Evolutionary conservation across 305 asterid species (phyloP).

Genomic region (Withania somnifera): DNA sequence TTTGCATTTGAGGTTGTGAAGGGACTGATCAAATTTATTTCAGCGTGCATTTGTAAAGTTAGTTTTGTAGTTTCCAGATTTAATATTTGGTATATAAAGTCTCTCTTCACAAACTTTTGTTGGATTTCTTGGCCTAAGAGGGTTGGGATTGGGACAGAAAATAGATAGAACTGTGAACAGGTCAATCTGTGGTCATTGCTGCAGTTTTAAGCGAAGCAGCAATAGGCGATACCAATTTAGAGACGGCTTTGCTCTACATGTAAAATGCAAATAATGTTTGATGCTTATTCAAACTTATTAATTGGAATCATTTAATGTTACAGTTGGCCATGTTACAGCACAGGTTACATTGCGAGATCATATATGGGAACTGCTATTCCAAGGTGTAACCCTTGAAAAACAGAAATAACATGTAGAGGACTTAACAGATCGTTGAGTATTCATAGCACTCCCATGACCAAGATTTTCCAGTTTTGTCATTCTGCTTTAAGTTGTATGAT

Average conservation of each 20-base stretch:
- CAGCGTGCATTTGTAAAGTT: background rate
- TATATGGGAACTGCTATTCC: background rate
- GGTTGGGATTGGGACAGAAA: background rate
- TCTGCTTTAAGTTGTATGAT: background rate
- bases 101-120: background rate
- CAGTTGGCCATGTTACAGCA: background rate
- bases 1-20: background rate
- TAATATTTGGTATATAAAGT: background rate
- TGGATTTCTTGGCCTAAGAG: background rate
- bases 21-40: background rate
- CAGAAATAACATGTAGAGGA: background rate
- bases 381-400: background rate
- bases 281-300: background rate
- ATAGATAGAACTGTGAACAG: background rate
- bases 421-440: background rate
- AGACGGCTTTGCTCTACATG: background rate
- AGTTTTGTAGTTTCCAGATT: background rate
- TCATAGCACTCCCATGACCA: background rate
- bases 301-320: background rate
- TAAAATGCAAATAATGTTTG: background rate
- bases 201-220: background rate
- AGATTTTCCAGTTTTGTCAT: background rate
- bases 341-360: background rate
- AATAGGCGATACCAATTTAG: background rate
- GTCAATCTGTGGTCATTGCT: background rate